Evolutionary conservation across 2,329 filamentous ascomycete genomes (phyloP).

Genomic region (Thelonectria blattea): DNA sequence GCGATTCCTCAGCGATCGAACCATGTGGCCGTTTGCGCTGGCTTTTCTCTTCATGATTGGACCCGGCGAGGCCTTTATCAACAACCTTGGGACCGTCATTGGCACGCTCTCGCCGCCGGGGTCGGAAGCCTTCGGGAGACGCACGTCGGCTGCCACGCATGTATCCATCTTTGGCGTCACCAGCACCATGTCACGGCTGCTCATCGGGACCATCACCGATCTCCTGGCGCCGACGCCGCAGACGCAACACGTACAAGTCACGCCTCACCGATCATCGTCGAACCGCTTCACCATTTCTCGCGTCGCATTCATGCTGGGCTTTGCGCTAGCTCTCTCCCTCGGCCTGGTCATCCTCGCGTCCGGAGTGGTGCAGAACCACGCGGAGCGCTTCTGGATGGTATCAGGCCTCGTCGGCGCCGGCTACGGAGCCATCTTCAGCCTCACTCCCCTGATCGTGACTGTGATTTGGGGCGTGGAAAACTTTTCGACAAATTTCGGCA

Average conservation of each 20-base stretch:
- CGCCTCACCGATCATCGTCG: slow-evolving; percentile 38
- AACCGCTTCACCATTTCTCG: slow-evolving; percentile 71
- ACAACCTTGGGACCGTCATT: slow-evolving; percentile 94
- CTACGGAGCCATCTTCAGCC: slow-evolving; percentile 89
- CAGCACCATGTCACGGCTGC: slow-evolving; percentile 86
- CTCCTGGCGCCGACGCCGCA: slow-evolving; percentile 75
- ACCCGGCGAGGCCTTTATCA: slow-evolving; percentile 97
- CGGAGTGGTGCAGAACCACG: slow-evolving; percentile 74
- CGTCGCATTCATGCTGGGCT: slow-evolving; percentile 77
- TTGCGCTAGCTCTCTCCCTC: slow-evolving; percentile 73
- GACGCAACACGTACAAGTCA: slow-evolving; percentile 61
- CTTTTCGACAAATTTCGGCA: slow-evolving; percentile 97
- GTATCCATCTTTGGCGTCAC: slow-evolving; percentile 91
- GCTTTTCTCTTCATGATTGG: slow-evolving; percentile 94
- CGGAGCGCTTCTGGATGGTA: slow-evolving; percentile 83
- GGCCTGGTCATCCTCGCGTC: slow-evolving; percentile 81
- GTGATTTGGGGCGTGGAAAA: slow-evolving; percentile 99
- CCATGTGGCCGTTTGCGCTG: slow-evolving; percentile 93
- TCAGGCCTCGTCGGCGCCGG: slow-evolving; percentile 86
- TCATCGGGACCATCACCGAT: slow-evolving; percentile 89
- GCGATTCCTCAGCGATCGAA: slow-evolving; percentile 82
- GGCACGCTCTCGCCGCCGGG: slow-evolving; percentile 76
- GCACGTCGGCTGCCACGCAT: slow-evolving; percentile 79
- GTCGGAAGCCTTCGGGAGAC: slow-evolving; percentile 46
- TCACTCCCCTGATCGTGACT: slow-evolving; percentile 91